Evolutionary conservation across 176 grass and related monocot species (phyloP).

Genomic region (Dendrocalamus sinicus): DNA sequence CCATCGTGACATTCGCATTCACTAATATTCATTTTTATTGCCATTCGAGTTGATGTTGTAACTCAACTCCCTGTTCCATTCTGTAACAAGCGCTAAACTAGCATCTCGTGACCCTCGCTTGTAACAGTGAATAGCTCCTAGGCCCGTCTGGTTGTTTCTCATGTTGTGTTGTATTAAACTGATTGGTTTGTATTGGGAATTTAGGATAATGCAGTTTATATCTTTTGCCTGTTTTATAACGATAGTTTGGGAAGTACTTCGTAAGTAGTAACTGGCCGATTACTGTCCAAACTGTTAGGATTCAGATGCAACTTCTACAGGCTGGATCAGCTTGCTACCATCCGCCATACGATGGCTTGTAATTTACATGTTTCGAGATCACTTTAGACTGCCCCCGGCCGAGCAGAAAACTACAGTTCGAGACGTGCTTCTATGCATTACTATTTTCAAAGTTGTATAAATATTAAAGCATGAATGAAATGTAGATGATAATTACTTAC

Average conservation of each 20-base stretch:
- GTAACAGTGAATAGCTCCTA: neutral
- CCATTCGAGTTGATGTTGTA: constrained; percentile 26
- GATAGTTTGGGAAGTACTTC: neutral
- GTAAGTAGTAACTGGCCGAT: neutral
- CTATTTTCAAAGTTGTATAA: too few relatives aligned
- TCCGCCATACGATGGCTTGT: neutral
- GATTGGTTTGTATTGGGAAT: neutral
- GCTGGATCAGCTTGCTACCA: neutral
- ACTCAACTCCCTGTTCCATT: neutral
- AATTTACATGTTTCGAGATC: neutral
- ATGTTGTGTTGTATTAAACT: constrained; percentile 1
- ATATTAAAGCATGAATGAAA: too few relatives aligned
- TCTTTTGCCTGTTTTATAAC: neutral
- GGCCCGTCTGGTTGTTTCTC: neutral
- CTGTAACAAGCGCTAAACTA: neutral
- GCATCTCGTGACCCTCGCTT: neutral
- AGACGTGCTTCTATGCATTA: too few relatives aligned
- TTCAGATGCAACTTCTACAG: neutral
- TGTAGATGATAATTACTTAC: too few relatives aligned
- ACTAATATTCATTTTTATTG: neutral
- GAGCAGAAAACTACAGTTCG: too few relatives aligned
- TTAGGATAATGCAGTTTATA: neutral
- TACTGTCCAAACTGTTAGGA: neutral
- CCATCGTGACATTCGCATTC: constrained; percentile 53
- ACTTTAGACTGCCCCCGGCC: neutral